Evolutionary conservation across 1,284 basidiomycete genomes (phyloP).

Genomic region (Moesziomyces globuligerus): DNA sequence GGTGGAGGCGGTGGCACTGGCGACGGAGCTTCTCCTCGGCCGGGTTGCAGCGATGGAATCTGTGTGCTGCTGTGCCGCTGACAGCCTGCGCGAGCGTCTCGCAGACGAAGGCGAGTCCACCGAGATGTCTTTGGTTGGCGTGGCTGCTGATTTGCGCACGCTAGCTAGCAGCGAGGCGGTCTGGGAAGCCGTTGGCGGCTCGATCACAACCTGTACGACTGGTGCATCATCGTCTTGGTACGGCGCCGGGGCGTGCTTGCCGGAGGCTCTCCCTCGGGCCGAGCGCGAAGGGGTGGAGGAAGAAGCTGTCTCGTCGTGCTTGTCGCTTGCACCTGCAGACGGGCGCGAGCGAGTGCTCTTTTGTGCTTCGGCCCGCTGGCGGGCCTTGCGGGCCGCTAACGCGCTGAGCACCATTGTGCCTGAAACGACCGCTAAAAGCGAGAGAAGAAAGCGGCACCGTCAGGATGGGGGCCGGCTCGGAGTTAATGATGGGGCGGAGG

Average conservation of each 20-base stretch:
- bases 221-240: slow-evolving; percentile 1
- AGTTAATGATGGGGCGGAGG: too few relatives aligned
- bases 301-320: slow-evolving; percentile 1
- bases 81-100: slow-evolving; percentile 17
- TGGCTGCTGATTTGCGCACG: slow-evolving; percentile 3
- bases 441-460: too few relatives aligned
- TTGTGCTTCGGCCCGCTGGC: slow-evolving; percentile 10
- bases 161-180: neutral
- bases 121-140: slow-evolving; percentile 1
- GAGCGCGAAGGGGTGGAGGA: slow-evolving; percentile 1
- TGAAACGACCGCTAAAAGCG: too few relatives aligned
- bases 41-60: slow-evolving; percentile 17
- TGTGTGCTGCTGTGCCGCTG: neutral
- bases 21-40: slow-evolving; percentile 17
- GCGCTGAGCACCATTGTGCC: slow-evolving; percentile 30
- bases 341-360: neutral
- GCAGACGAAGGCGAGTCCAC: slow-evolving; percentile 1
- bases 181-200: slow-evolving; percentile 12
- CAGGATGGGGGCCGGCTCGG: too few relatives aligned
- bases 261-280: slow-evolving; percentile 2
- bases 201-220: slow-evolving; percentile 13
- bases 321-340: too few relatives aligned
- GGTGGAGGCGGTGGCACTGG: neutral
- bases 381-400: slow-evolving; percentile 39
- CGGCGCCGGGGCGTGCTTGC: neutral